Conservation (phyloP, 164 flowering plant genomes). For the Kalanchoe fedtschenkoi region DNA sequence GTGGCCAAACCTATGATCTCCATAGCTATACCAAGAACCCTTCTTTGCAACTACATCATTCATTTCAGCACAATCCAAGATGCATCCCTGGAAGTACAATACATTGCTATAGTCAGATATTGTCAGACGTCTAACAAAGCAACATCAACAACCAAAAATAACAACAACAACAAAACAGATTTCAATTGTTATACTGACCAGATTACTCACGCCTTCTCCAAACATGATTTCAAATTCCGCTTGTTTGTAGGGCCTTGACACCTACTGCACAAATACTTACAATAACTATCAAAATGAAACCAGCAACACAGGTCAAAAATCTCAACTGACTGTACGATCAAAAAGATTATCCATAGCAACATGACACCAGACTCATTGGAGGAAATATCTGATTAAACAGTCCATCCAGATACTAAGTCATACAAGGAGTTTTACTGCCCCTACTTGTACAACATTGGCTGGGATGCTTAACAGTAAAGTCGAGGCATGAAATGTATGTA, state of each 20-base stretch:
- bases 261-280: conserved; percentile 34
- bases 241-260: conserved; percentile 96
- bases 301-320: not conserved
- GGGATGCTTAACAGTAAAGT: not conserved
- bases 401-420: not conserved
- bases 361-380: too few species aligned
- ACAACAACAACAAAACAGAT: not conserved
- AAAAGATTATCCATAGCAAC: not conserved
- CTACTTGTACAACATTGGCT: not conserved
- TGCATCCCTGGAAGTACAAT: conserved; percentile 58
- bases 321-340: not conserved
- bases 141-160: too few species aligned
- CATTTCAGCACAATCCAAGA: conserved; percentile 91
- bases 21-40: conserved; percentile 97
- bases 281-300: not conserved
- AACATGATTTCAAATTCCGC: conserved; percentile 94
- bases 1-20: conserved; percentile 66
- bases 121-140: not conserved
- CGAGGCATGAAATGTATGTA: not conserved
- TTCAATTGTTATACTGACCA: conserved; percentile 40
- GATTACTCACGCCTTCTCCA: conserved; percentile 88
- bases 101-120: conserved; percentile 4
- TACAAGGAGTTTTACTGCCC: not conserved
- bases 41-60: conserved; percentile 69
- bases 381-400: not conserved